These are phyloP conservation scores for Diaporthe ilicicola DNA, from an alignment of 2,329 filamentous ascomycete genomes.

Conservation along the genomic window DNA sequence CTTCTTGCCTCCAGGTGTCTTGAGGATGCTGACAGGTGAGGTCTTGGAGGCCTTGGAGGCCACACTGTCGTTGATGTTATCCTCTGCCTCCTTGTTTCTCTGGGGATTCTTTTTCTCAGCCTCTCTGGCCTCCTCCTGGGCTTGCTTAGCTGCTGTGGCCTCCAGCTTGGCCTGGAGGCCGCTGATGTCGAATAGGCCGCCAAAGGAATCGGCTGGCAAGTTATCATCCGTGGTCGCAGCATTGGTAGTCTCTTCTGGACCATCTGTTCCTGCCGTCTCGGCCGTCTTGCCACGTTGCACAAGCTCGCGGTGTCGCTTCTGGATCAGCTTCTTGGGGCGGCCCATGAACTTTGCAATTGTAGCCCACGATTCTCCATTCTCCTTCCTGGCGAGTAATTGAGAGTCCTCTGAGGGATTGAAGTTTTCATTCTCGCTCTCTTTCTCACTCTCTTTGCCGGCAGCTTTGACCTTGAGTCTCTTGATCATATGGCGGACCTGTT, in stretches of 20 bases:
- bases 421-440: background rate
- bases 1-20: background rate
- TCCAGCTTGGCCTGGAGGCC: constrained; percentile 5
- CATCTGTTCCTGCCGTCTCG: constrained; percentile 5
- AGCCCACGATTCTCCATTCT: constrained; percentile 19
- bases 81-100: constrained; percentile 21
- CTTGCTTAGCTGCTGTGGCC: constrained; percentile 16
- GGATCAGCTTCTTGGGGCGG: constrained; percentile 16
- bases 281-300: constrained; percentile 18
- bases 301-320: constrained; percentile 2
- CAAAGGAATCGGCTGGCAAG: background rate
- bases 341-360: constrained; percentile 5
- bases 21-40: background rate
- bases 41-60: background rate
- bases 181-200: constrained; percentile 15
- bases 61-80: background rate
- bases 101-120: background rate
- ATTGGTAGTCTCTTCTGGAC: constrained; percentile 9
- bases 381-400: constrained; percentile 35
- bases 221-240: constrained; percentile 5
- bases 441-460: constrained; percentile 15
- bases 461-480: constrained; percentile 27
- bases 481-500: constrained; percentile 24
- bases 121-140: constrained; percentile 14
- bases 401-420: constrained; percentile 37